Evolutionary conservation across 352 stramenopile genomes (phyloP).

Genomic region (Pythium oligandrum): DNA sequence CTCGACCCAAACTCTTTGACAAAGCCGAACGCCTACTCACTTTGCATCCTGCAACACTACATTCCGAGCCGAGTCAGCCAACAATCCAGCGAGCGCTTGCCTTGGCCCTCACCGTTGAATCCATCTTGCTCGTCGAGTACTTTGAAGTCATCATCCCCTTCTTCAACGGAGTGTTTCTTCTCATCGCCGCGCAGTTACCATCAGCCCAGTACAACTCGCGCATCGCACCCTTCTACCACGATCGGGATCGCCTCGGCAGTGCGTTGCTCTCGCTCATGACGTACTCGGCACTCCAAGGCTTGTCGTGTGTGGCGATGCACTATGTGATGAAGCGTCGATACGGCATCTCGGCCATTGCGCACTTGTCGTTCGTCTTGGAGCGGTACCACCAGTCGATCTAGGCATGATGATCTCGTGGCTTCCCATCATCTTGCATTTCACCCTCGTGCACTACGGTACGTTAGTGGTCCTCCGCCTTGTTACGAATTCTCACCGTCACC

Average conservation of each 20-base stretch:
- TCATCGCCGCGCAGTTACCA: not conserved
- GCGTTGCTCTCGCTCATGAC: conserved; percentile 11
- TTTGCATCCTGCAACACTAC: not conserved
- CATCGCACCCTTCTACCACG: conserved; percentile 5
- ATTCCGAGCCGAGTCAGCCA: not conserved
- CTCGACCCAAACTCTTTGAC: too few relatives aligned
- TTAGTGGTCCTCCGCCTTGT: not conserved
- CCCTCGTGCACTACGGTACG: conserved; percentile 15
- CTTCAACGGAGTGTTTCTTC: not conserved
- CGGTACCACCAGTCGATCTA: conserved; percentile 16
- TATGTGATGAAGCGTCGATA: conserved; percentile 11
- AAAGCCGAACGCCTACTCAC: not conserved
- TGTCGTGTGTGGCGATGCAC: conserved; percentile 12
- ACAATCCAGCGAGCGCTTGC: conserved; percentile 9
- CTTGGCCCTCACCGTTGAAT: conserved; percentile 6
- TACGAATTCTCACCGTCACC: too few relatives aligned
- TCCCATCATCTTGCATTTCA: conserved; percentile 16
- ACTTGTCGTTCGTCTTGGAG: conserved; percentile 20
- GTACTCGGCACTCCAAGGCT: conserved; percentile 11
- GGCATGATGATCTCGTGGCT: conserved; percentile 19
- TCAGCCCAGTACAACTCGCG: not conserved
- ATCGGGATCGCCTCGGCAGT: not conserved
- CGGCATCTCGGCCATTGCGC: conserved; percentile 8
- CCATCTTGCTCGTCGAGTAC: not conserved
- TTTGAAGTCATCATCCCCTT: not conserved